Evolutionary conservation across 169 alveolate genomes (phyloP).

Genomic region (Perkinsus marinus): DNA sequence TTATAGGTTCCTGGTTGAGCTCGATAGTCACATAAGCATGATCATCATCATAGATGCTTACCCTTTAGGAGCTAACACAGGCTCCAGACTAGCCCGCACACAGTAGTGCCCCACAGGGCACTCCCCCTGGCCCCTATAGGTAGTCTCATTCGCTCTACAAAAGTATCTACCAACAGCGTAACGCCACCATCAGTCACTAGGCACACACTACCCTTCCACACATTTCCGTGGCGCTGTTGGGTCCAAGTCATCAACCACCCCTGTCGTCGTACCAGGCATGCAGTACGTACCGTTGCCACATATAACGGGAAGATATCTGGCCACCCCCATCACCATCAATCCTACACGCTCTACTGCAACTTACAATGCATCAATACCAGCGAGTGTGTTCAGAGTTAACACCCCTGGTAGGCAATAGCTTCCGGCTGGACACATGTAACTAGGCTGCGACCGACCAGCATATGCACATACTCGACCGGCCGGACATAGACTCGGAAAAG

Average conservation of each 20-base stretch:
- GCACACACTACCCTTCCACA: constrained; percentile 3
- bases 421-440: constrained; percentile 4
- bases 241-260: not conserved
- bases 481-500: constrained; percentile 1
- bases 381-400: not conserved
- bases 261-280: not conserved
- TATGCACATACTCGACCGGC: constrained; percentile 3
- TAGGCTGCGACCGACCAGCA: not conserved
- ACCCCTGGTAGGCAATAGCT: constrained; percentile 6
- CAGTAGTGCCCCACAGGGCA: not conserved
- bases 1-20: too few species aligned
- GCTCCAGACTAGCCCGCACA: not conserved
- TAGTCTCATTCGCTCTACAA: not conserved
- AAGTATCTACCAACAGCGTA: not conserved
- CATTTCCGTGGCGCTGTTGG: constrained; percentile 3
- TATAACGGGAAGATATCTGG: not conserved
- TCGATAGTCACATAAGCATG: too few species aligned
- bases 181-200: too few species aligned
- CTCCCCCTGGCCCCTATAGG: not conserved
- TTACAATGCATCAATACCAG: not conserved
- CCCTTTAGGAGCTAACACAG: not conserved
- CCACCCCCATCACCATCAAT: not conserved
- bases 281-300: constrained; percentile 1
- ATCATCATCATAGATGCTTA: not conserved
- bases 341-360: not conserved